Base-by-base conservation (phyloP, 768 basidiomycete species). In the Hygrophorus russula region DNA sequence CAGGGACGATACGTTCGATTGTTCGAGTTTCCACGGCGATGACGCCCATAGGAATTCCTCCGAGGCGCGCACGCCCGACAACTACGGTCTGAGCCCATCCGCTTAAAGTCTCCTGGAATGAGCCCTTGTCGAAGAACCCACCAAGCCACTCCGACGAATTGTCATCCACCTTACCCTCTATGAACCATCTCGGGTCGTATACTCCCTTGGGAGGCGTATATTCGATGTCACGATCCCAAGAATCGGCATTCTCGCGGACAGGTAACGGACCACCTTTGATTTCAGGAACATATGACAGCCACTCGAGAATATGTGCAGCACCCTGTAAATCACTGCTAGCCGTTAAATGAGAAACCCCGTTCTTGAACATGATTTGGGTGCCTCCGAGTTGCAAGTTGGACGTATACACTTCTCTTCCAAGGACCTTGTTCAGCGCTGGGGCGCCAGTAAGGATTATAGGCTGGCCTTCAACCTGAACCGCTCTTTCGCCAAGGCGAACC, bases 361-460 rank as follows among this genome's bases (percentile, higher is more conserved):
- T 99, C 78, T 97, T 97, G 78, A 91, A 87, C 96, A 99, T 98
- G 70, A 99, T 98, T 58, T 99, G 96, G n/a, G 96, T 98, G 43
- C 96, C 96, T 50, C 96, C 96, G 47, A 99, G 86, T 62, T 98
- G 96, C 53, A 99, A 64, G 62, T 98, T 98, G 43, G 92, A 96
- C 7, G 96, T 97, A 61, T 99, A 98, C 36, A 99, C 96, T 62
- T 98, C 96, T 39, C 96, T 86, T 48, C 96, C 96, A 34, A 99
- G 80, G 4, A 99, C 96, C 66, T 99, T 98, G 76, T 98, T 99
- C 51, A 99, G 76, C 3, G 96, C 96, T 5, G 79, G 79, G 19
- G 94, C 94, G 53, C 96, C 96, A 11, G 96, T 99, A 48, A 99
- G 77, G 60, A 99, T 99, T 66, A 99, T 98, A 2, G 96, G 96